These are phyloP conservation scores for Penicillium verrucosum DNA, from an alignment of 2,329 filamentous ascomycete species.

Conservation along the genomic window DNA sequence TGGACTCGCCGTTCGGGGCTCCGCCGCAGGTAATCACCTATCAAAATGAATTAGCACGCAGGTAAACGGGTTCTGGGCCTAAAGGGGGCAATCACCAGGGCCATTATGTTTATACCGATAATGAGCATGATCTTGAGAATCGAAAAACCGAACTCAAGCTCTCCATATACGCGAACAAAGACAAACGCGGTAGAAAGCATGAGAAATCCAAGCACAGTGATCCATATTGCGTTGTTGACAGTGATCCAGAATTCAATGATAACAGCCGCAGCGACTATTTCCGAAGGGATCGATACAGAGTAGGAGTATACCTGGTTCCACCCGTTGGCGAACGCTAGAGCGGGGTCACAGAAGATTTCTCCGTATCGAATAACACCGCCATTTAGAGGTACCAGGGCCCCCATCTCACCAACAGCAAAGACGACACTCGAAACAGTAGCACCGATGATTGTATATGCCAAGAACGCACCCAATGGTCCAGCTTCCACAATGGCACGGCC, in stretches of 20 bases:
- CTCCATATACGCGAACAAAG: slow-evolving; percentile 44
- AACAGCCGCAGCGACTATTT: slow-evolving; percentile 34
- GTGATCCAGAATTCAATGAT: slow-evolving; percentile 42
- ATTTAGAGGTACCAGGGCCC: slow-evolving; percentile 37
- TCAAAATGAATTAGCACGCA: background rate
- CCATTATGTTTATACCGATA: slow-evolving; percentile 60
- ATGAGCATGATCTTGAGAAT: slow-evolving; percentile 59
- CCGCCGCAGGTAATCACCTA: slow-evolving; percentile 42
- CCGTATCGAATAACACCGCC: slow-evolving; percentile 39
- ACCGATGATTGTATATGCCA: slow-evolving; percentile 42
- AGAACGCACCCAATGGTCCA: slow-evolving; percentile 33
- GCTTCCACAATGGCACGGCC: slow-evolving; percentile 32
- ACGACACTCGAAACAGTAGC: slow-evolving; percentile 34
- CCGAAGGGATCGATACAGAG: slow-evolving; percentile 33
- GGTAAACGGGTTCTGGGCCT: background rate
- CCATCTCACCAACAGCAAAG: slow-evolving; percentile 38
- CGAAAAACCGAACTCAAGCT: slow-evolving; percentile 55
- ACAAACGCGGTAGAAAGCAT: slow-evolving; percentile 35
- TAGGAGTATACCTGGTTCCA: slow-evolving; percentile 40
- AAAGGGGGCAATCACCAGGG: slow-evolving; percentile 29
- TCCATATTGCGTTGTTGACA: slow-evolving; percentile 46
- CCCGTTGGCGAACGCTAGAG: slow-evolving; percentile 36
- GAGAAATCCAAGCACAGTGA: slow-evolving; percentile 39
- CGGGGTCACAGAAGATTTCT: slow-evolving; percentile 38
- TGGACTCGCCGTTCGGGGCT: slow-evolving; percentile 16